Evolutionary conservation across 2,329 filamentous ascomycete species (phyloP).

Genomic region (Cercospora sesami): DNA sequence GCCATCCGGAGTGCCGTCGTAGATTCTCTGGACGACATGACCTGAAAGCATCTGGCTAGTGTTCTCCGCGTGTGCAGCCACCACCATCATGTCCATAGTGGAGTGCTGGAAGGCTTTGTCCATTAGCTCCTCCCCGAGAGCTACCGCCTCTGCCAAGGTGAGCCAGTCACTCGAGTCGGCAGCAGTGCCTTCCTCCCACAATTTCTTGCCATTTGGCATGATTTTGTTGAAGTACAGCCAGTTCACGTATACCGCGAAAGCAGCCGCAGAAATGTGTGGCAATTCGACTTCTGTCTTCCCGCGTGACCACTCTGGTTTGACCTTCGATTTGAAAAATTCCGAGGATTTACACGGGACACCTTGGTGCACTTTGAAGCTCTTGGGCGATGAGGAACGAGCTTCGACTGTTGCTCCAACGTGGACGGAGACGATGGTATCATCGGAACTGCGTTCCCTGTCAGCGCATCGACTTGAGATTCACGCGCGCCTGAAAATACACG

Average conservation of each 20-base stretch:
- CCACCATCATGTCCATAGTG: neutral
- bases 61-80: neutral
- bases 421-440: neutral
- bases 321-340: neutral
- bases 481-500: no score
- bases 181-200: neutral
- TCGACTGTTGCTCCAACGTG: neutral
- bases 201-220: neutral
- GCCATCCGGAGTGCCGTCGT: neutral
- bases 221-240: neutral
- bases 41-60: neutral
- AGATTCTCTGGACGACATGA: neutral
- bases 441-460: no score
- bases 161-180: neutral
- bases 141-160: neutral
- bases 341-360: neutral
- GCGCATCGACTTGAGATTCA: no score
- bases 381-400: neutral
- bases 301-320: neutral
- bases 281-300: neutral
- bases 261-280: neutral
- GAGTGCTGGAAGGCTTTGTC: neutral
- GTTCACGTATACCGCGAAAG: neutral
- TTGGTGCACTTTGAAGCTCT: neutral
- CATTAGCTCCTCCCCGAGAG: slow-evolving; percentile 1